These are phyloP conservation scores for Allium sativum DNA, from an alignment of 106 monocot species.

Conservation along the genomic window DNA sequence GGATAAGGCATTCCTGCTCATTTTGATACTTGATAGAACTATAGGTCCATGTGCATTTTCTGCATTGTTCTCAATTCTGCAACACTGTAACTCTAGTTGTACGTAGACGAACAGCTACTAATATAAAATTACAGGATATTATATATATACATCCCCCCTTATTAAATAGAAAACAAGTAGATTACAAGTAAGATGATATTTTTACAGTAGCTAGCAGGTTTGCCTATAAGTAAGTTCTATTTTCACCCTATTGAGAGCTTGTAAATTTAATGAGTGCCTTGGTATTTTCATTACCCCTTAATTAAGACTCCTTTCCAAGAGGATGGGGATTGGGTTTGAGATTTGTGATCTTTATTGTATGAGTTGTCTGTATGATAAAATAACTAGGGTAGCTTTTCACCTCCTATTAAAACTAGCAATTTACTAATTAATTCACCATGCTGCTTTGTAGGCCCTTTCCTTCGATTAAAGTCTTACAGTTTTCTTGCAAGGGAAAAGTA, in stretches of 20 bases:
- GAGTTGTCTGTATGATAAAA: too few species aligned
- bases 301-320: conserved; percentile 8
- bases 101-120: conserved; percentile 7
- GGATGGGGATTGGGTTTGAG: conserved; percentile 9
- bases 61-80: conserved; percentile 11
- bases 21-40: background rate
- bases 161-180: background rate
- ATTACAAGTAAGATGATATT: background rate
- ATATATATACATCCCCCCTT: too few species aligned
- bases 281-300: background rate
- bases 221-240: background rate
- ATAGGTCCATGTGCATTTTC: conserved; percentile 7
- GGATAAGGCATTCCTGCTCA: background rate
- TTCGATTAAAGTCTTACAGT: too few species aligned
- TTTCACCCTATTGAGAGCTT: conserved; percentile 1
- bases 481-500: too few species aligned
- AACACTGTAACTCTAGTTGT: background rate
- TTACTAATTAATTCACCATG: too few species aligned
- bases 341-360: conserved; percentile 1
- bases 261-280: background rate
- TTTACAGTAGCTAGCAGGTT: background rate
- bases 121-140: too few species aligned
- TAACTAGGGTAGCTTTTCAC: too few species aligned
- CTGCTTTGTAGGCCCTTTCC: too few species aligned
- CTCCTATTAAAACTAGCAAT: too few species aligned